These are phyloP conservation scores for Herpetospermum pedunculosum DNA, from an alignment of 306 rosid species.

Conservation along the genomic window DNA sequence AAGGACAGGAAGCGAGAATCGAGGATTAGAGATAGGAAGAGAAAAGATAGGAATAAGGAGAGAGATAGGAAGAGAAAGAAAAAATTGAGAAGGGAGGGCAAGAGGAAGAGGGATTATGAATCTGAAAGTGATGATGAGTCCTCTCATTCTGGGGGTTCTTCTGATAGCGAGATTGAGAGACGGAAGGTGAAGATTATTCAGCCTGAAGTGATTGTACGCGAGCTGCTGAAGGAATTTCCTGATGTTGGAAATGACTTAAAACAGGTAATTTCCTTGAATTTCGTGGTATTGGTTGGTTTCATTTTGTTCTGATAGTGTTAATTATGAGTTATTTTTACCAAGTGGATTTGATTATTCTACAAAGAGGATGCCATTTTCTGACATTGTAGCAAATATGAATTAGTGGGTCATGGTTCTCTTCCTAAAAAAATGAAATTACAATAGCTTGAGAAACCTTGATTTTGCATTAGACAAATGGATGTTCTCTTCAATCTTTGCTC, in stretches of 20 bases:
- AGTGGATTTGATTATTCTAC: not conserved
- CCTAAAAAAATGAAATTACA: not conserved
- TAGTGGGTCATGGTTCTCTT: not conserved
- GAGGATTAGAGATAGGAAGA: constrained; percentile 30
- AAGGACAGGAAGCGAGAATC: constrained; percentile 34
- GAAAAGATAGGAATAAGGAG: constrained; percentile 26
- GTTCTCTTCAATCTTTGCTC: not conserved
- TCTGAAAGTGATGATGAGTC: constrained; percentile 23
- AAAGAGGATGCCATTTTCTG: not conserved
- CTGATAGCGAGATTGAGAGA: constrained; percentile 19
- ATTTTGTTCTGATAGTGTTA: not conserved
- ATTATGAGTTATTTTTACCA: not conserved
- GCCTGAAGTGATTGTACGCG: constrained; percentile 32
- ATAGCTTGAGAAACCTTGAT: not conserved
- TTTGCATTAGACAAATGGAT: not conserved
- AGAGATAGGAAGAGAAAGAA: constrained; percentile 22
- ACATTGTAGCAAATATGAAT: not conserved
- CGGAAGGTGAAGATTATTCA: constrained; percentile 23
- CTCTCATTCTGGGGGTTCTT: constrained; percentile 16
- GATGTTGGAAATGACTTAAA: constrained; percentile 56
- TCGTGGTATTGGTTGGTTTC: not conserved
- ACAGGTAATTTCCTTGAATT: constrained; percentile 28
- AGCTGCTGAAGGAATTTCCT: constrained; percentile 57
- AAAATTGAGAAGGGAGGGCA: constrained; percentile 22
- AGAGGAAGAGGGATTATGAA: constrained; percentile 22